phyloP scores from a whole-genome alignment of 768 basidiomycete species.

The Suillus tomentosus region DNA sequence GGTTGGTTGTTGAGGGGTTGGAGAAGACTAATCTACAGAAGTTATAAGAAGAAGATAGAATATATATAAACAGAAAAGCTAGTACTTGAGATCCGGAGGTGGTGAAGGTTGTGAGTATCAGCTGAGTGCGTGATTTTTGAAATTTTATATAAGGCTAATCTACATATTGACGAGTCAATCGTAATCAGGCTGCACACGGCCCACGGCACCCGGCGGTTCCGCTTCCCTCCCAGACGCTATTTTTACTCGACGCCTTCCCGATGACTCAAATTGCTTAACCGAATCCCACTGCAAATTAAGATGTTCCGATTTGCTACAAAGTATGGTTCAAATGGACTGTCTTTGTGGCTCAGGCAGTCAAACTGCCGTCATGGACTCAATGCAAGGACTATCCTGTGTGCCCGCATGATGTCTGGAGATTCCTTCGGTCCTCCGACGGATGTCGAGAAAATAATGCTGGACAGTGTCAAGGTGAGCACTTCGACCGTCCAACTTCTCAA shows the following conservation, averaged over 20 bases:
- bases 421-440: slow-evolving; percentile 32
- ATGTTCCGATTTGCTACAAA: slow-evolving; percentile 14
- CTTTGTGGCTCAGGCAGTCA: slow-evolving; percentile 14
- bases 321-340: slow-evolving; percentile 7
- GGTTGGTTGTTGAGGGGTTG: slow-evolving; percentile 16
- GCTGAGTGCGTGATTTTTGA: background rate
- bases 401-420: slow-evolving; percentile 4
- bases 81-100: background rate
- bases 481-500: background rate
- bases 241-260: background rate
- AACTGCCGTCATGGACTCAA: slow-evolving; percentile 6
- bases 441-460: slow-evolving; percentile 67
- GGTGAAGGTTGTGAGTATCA: background rate
- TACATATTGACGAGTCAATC: slow-evolving; percentile 7
- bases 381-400: background rate
- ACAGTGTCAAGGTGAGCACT: slow-evolving; percentile 66
- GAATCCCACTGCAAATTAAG: background rate
- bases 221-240: background rate
- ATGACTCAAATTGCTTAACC: background rate
- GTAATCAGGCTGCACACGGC: background rate
- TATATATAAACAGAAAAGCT: slow-evolving; percentile 7
- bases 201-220: slow-evolving; percentile 1
- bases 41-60: background rate
- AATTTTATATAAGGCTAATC: background rate
- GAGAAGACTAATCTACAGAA: slow-evolving; percentile 6